phyloP scores from a whole-genome alignment of 192 early-diverging fungal genomes.

The Mortierella claussenii region DNA sequence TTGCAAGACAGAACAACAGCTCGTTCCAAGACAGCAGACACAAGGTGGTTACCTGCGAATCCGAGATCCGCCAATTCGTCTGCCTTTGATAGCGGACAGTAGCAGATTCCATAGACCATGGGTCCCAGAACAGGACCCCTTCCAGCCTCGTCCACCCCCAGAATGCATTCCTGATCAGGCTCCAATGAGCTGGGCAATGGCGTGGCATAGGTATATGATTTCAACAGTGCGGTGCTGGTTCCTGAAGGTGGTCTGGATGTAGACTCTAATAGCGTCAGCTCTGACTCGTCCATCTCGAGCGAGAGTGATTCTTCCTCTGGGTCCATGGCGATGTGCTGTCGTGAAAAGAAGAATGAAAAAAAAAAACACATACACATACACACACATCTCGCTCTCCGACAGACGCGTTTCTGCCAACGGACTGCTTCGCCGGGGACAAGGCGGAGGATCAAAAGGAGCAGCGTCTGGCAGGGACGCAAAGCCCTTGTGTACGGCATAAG shows the following conservation, averaged over 20 bases:
- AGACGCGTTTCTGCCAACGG: too few species aligned
- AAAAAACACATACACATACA: background rate
- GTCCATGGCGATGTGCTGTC: slow-evolving; percentile 11
- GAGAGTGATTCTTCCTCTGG: slow-evolving; percentile 31
- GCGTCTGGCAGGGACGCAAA: too few species aligned
- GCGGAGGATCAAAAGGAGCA: too few species aligned
- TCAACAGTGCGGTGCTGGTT: slow-evolving; percentile 27
- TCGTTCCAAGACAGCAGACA: too few species aligned
- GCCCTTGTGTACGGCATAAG: too few species aligned
- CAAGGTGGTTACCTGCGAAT: slow-evolving; percentile 91
- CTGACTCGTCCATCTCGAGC: slow-evolving; percentile 32
- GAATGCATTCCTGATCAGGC: slow-evolving; percentile 65
- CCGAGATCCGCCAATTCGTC: slow-evolving; percentile 76
- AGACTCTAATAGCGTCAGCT: background rate
- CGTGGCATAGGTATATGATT: slow-evolving; percentile 57
- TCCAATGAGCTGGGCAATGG: slow-evolving; percentile 34
- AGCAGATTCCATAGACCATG: slow-evolving; percentile 97
- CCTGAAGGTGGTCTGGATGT: slow-evolving; percentile 28
- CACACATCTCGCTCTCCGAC: too few species aligned
- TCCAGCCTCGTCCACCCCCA: slow-evolving; percentile 98
- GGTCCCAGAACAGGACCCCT: slow-evolving; percentile 93
- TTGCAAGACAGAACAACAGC: too few species aligned
- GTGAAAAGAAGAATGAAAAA: background rate
- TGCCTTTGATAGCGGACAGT: slow-evolving; percentile 72
- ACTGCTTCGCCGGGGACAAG: too few species aligned